Conservation (phyloP, 352 stramenopile genomes). For the Pythium brachiatum region DNA sequence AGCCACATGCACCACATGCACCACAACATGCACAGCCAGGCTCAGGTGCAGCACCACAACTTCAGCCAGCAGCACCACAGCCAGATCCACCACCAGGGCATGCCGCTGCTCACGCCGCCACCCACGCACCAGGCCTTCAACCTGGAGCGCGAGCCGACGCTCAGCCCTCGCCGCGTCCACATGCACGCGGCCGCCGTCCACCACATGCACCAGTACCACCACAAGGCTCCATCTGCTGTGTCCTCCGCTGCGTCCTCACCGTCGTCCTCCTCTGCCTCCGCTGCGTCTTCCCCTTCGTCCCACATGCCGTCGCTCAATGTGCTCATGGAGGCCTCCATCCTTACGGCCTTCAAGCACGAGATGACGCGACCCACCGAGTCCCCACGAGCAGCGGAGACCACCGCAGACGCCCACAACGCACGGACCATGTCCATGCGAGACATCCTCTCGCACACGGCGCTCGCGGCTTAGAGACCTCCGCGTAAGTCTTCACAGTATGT, state of each 20-base stretch:
- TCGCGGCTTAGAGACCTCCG: slow-evolving; percentile 22
- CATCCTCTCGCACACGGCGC: slow-evolving; percentile 47
- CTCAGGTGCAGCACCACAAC: neutral
- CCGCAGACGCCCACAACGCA: slow-evolving; percentile 2
- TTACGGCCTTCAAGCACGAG: slow-evolving; percentile 62
- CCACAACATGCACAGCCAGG: slow-evolving; percentile 3
- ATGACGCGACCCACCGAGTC: slow-evolving; percentile 21
- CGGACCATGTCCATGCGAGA: slow-evolving; percentile 77
- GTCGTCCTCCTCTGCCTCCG: slow-evolving; percentile 11
- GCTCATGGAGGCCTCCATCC: slow-evolving; percentile 67
- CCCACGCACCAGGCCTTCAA: slow-evolving; percentile 41
- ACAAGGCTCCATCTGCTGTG: neutral
- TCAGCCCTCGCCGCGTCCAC: slow-evolving; percentile 13
- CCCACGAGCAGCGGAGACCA: slow-evolving; percentile 2
- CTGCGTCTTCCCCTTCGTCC: neutral
- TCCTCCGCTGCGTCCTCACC: neutral
- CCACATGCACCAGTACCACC: slow-evolving; percentile 9
- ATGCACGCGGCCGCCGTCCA: slow-evolving; percentile 5
- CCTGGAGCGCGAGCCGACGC: slow-evolving; percentile 34
- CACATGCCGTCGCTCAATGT: slow-evolving; percentile 61
- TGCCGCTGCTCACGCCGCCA: slow-evolving; percentile 41
- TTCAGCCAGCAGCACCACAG: slow-evolving; percentile 4
- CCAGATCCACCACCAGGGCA: slow-evolving; percentile 8
- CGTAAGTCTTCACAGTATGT: neutral
- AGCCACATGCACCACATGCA: neutral